A percentile compares a stretch with the other conserved stretches of the same genome.
Evolutionary conservation across 2,329 filamentous ascomycete species (phyloP).

Genomic region (Arthrobotrys musiformis): DNA sequence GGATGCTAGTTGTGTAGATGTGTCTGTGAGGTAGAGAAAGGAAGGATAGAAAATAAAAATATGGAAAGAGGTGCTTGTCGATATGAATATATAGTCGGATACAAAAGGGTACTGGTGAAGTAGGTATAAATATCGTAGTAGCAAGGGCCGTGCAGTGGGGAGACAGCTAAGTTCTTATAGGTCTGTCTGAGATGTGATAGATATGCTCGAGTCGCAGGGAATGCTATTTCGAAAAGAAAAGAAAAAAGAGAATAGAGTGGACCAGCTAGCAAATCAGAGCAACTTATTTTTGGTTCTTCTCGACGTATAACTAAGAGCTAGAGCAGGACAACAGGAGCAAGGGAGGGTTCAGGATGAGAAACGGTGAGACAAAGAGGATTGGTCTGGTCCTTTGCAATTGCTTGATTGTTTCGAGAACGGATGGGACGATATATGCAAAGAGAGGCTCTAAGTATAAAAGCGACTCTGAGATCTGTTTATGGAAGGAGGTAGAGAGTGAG

Average conservation of each 20-base stretch:
- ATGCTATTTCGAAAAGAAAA: no score
- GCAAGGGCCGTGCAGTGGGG: slow-evolving; percentile 33
- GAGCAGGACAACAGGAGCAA: slow-evolving; percentile 54
- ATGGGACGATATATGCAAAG: slow-evolving; percentile 29
- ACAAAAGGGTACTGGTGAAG: neutral
- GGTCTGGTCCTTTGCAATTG: slow-evolving; percentile 37
- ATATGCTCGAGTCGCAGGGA: slow-evolving; percentile 45
- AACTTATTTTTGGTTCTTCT: slow-evolving; percentile 48
- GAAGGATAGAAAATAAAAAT: neutral
- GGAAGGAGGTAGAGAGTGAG: slow-evolving; percentile 44
- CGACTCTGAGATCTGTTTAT: slow-evolving; percentile 39
- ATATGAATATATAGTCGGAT: slow-evolving; percentile 19
- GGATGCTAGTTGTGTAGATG: neutral
- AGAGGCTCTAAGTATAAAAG: slow-evolving; percentile 42
- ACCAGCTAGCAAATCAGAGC: slow-evolving; percentile 36
- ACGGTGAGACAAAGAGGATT: slow-evolving; percentile 55
- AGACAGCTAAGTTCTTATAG: slow-evolving; percentile 52
- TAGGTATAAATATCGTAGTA: neutral
- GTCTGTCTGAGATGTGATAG: slow-evolving; percentile 50
- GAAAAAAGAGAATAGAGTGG: slow-evolving; percentile 26
- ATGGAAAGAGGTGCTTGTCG: no score
- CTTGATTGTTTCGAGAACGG: slow-evolving; percentile 49
- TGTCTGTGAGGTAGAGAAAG: no score
- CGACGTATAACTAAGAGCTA: slow-evolving; percentile 14
- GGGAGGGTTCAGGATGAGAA: slow-evolving; percentile 54